Conservation (phyloP, 148 eudicot species). For the Euryodendron excelsum region DNA sequence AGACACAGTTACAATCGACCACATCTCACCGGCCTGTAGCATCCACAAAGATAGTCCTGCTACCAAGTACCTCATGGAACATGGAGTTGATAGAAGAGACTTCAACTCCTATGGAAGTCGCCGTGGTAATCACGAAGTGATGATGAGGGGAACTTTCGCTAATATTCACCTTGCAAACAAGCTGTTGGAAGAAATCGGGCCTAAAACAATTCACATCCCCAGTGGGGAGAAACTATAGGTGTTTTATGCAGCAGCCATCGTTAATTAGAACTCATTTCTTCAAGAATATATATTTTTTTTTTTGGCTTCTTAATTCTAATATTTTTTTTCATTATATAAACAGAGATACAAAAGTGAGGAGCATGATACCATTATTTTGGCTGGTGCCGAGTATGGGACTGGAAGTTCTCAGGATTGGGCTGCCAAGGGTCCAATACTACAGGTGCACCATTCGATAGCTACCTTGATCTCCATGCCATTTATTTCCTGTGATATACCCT, state of each 20-base stretch:
- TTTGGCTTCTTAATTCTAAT: neutral
- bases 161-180: neutral
- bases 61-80: neutral
- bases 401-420: slow-evolving; percentile 18
- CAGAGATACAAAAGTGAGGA: slow-evolving; percentile 13
- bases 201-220: slow-evolving; percentile 9
- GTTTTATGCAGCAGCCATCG: slow-evolving; percentile 3
- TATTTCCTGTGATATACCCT: neutral
- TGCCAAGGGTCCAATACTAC: slow-evolving; percentile 12
- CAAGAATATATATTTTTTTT: too few species aligned
- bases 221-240: slow-evolving; percentile 2
- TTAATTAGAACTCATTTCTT: too few species aligned
- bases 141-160: slow-evolving; percentile 4
- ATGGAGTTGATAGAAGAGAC: neutral
- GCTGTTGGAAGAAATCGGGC: neutral
- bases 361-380: slow-evolving; percentile 18
- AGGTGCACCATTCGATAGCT: neutral
- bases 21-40: slow-evolving; percentile 11
- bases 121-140: slow-evolving; percentile 13
- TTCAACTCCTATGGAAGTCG: slow-evolving; percentile 7
- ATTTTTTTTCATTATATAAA: neutral
- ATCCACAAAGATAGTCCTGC: slow-evolving; percentile 6
- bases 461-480: neutral
- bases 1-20: neutral
- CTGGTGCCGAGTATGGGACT: slow-evolving; percentile 1